Conservation (phyloP, 192 early-diverging fungal species). For the Mortierella alpina region DNA sequence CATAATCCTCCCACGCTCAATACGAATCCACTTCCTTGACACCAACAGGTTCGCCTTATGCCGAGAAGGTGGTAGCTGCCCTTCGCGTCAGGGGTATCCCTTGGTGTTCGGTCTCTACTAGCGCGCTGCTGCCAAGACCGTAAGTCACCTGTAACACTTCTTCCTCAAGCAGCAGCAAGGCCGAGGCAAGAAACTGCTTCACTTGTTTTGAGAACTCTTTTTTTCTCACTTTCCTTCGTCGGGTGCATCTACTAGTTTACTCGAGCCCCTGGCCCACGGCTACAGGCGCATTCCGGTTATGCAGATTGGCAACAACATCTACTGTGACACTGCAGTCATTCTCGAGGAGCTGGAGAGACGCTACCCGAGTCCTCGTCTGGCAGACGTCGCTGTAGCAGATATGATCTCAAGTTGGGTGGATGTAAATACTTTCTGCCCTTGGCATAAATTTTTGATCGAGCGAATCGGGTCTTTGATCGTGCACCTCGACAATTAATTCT, state of each 20-base stretch:
- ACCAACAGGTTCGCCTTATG: slow-evolving; percentile 32
- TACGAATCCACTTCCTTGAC: background rate
- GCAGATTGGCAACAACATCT: slow-evolving; percentile 60
- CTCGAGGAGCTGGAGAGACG: slow-evolving; percentile 54
- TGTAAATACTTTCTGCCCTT: slow-evolving; percentile 24
- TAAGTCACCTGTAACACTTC: background rate
- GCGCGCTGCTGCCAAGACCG: slow-evolving; percentile 35
- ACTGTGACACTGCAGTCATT: slow-evolving; percentile 53
- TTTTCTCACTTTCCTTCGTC: background rate
- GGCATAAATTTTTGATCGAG: background rate
- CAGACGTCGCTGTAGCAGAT: slow-evolving; percentile 15
- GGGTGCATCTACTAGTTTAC: slow-evolving; percentile 19
- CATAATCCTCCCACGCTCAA: too few species aligned
- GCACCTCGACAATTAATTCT: background rate
- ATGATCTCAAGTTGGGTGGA: slow-evolving; percentile 39
- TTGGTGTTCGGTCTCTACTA: slow-evolving; percentile 43
- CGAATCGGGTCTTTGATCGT: slow-evolving; percentile 28
- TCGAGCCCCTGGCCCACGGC: slow-evolving; percentile 54
- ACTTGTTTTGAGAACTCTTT: background rate
- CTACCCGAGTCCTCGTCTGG: slow-evolving; percentile 15
- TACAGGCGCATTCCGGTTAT: slow-evolving; percentile 61
- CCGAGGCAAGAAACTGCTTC: background rate
- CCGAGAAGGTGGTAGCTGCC: slow-evolving; percentile 47
- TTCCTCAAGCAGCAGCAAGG: too few species aligned
- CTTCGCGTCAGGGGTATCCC: slow-evolving; percentile 49